Evolutionary conservation across 495 filamentous ascomycete species (phyloP), one percentile per base, ranked within the genome.

Genomic region (Collariella sp.): DNA sequence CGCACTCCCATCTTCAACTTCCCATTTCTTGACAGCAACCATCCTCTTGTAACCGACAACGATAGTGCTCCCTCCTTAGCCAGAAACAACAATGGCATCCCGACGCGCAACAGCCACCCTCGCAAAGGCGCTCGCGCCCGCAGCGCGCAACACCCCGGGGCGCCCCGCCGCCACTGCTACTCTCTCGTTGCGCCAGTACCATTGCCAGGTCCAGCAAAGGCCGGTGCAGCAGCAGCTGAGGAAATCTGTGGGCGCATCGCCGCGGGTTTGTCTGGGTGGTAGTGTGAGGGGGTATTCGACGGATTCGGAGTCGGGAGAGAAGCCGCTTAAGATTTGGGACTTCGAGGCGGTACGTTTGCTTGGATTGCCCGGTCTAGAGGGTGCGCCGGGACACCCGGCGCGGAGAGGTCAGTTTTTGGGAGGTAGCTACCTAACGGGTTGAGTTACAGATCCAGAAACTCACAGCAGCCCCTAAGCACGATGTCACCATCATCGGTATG

Each of bases 341-440:
- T 78, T 78, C 57, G 69, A 76, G 43, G 69, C 73, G 16, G 76
- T 78, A 52, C 20, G 64, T 47, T 29, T 23, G 0, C 18, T n/a
- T 18, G 7, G 2, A 13, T 7, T 29, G 1, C 15, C 35, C 15
- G n/a, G n/a, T n/a, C n/a, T n/a, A n/a, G n/a, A n/a, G n/a, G n/a
- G n/a, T 31, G 26, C 26, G 26, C 26, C 36, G 36, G 36, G 12
- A 39, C 36, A n/a, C n/a, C n/a, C n/a, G n/a, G n/a, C n/a, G n/a
- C n/a, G n/a, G n/a, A n/a, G n/a, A n/a, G n/a, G n/a, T n/a, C n/a
- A n/a, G n/a, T n/a, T n/a, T n/a, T n/a, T n/a, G n/a, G n/a, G n/a
- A n/a, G n/a, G n/a, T n/a, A n/a, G n/a, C n/a, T n/a, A n/a, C n/a
- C n/a, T n/a, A n/a, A n/a, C n/a, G n/a, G n/a, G n/a, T 16, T 6